Conservation (phyloP, 2,329 filamentous ascomycete genomes). For the Fusarium verticillioides region DNA sequence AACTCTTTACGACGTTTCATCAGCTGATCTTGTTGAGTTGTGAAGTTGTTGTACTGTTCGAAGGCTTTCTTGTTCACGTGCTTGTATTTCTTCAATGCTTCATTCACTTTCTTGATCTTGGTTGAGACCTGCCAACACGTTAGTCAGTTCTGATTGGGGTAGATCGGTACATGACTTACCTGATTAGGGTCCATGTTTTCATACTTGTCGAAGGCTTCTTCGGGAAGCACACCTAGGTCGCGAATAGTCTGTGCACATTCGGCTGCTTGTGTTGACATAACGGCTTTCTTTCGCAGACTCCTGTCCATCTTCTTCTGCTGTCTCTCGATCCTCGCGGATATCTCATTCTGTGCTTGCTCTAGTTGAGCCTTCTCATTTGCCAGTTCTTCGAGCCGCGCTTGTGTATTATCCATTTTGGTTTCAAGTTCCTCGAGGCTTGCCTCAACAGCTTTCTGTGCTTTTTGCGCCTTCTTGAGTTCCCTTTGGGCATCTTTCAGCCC, state of each 20-base stretch:
- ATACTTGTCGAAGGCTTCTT: conserved; percentile 94
- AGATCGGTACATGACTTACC: conserved; percentile 59
- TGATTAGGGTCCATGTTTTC: conserved; percentile 82
- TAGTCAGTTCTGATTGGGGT: conserved; percentile 1
- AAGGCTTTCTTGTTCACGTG: conserved; percentile 99
- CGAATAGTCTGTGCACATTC: conserved; percentile 91
- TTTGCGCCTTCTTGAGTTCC: conserved; percentile 82
- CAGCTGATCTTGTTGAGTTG: conserved; percentile 87
- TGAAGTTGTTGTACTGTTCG: conserved; percentile 98
- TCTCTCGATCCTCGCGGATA: conserved; percentile 81
- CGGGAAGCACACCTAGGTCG: conserved; percentile 90
- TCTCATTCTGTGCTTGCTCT: conserved; percentile 78
- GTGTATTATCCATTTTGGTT: conserved; percentile 68
- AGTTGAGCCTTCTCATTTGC: conserved; percentile 69
- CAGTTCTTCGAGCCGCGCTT: conserved; percentile 65
- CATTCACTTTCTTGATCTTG: conserved; percentile 89
- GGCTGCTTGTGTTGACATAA: conserved; percentile 78
- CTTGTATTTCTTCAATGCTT: conserved; percentile 93
- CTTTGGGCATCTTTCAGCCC: conserved; percentile 81
- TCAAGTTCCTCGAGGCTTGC: conserved; percentile 80
- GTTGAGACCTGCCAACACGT: conserved; percentile 60
- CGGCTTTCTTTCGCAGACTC: conserved; percentile 87
- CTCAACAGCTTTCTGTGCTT: conserved; percentile 73
- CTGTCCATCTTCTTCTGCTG: conserved; percentile 93
- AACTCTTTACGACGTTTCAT: conserved; percentile 87